Evolutionary conservation across 208 protist species (phyloP).

Genomic region (Leptomonas pyrrhocoris): DNA sequence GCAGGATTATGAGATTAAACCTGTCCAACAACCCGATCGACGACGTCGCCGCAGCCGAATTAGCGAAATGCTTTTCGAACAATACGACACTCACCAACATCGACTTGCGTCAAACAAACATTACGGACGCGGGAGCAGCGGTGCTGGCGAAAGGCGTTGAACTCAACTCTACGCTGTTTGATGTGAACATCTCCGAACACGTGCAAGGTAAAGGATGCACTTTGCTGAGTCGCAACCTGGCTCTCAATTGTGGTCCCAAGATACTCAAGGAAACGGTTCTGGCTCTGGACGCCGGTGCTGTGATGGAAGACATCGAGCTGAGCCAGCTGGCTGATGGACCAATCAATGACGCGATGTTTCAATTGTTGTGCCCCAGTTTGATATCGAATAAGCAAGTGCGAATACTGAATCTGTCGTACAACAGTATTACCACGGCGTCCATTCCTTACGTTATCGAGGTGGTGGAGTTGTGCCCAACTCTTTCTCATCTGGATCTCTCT

Average conservation of each 20-base stretch:
- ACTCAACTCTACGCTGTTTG: slow-evolving; percentile 52
- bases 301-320: slow-evolving; percentile 55
- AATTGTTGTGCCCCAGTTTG: slow-evolving; percentile 60
- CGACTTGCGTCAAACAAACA: slow-evolving; percentile 55
- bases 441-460: slow-evolving; percentile 65
- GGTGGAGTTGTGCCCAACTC: slow-evolving; percentile 49
- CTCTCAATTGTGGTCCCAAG: slow-evolving; percentile 68
- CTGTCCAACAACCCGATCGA: slow-evolving; percentile 71
- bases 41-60: slow-evolving; percentile 49
- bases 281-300: slow-evolving; percentile 54
- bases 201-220: slow-evolving; percentile 31
- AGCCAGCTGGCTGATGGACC: slow-evolving; percentile 35
- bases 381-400: slow-evolving; percentile 47
- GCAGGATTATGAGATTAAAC: slow-evolving; percentile 47
- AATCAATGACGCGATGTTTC: slow-evolving; percentile 66
- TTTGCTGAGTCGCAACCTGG: slow-evolving; percentile 54
- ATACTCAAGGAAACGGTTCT: slow-evolving; percentile 65
- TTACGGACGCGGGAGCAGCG: slow-evolving; percentile 54
- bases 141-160: slow-evolving; percentile 64
- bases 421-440: slow-evolving; percentile 64
- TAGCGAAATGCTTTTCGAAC: slow-evolving; percentile 56
- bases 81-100: slow-evolving; percentile 62
- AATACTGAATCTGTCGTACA: slow-evolving; percentile 63
- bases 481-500: slow-evolving; percentile 65
- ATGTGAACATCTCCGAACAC: slow-evolving; percentile 41